Base-by-base conservation (phyloP, 257 asterid species). In the Vinca minor region DNA sequence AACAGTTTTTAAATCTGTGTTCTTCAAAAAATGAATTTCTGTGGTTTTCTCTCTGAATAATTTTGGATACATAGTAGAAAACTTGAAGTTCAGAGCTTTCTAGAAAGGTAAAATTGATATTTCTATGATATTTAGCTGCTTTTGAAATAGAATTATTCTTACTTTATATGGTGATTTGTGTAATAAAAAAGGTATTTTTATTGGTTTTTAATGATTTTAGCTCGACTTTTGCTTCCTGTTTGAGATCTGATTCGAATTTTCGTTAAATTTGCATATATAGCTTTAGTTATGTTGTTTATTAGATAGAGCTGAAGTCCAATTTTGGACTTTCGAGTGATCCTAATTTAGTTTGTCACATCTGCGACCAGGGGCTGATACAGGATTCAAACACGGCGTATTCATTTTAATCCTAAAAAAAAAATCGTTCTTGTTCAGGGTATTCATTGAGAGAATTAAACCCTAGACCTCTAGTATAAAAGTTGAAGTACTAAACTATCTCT, bases 211-310 rank as follows among this genome's bases (percentile, higher is more conserved):
- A 4, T 66, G 2, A 2, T 49, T 18, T 50, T n/a, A n/a, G n/a
- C n/a, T 44, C 44, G n/a, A 44, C 41, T 54, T 52, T 17, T 20
- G 15, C 57, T 62, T 50, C 52, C 2, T 39, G 38, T 38, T 52
- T 45, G 62, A 56, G 75, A 64, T 70, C 75, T 70, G 45, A 56
- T 18, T 42, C 48, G 7, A 10, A 21, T 39, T 66, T 18, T 50
- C 21, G 20, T 64, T 32, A 25, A 52, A 9, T 18, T 5, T 52
- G 6, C 25, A 29, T n/a, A 38, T 59, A 15, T 17, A 20, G 62
- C 38, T 62, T 47, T n/a, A n/a, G n/a, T n/a, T n/a, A n/a, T n/a
- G n/a, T n/a, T n/a, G 49, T 26, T 23, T 36, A 12, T 13, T 31
- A 1, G 39, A 17, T 28, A 26, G 15, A 36, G 26, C 9, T 53